These are phyloP conservation scores for Nissolia schottii DNA, from an alignment of 306 rosid species.

Conservation along the genomic window DNA sequence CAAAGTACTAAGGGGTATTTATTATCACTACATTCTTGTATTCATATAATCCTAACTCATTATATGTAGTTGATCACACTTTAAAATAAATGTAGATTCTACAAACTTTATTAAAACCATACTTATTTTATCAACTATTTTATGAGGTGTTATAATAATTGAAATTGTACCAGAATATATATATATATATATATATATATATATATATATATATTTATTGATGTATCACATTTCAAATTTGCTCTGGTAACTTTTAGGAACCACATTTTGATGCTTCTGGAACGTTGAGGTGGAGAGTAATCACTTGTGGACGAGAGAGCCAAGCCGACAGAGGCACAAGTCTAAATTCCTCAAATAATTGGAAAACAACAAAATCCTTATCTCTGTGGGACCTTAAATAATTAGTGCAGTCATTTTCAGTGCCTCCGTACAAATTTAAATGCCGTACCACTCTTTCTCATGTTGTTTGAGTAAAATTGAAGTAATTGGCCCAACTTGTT, in stretches of 20 bases:
- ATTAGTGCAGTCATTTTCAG: constrained; percentile 5
- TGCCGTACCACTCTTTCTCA: constrained; percentile 8
- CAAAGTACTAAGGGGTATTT: no score
- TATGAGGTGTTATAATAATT: no score
- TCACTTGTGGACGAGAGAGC: neutral
- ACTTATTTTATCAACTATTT: no score
- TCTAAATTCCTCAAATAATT: constrained; percentile 28
- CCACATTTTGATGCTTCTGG: neutral
- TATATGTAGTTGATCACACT: no score
- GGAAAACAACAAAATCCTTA: constrained; percentile 25
- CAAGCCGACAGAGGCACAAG: constrained; percentile 4
- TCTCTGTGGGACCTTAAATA: constrained; percentile 25
- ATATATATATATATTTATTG: no score
- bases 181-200: no score
- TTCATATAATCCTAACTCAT: no score
- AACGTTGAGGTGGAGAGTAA: constrained; percentile 3
- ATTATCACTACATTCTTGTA: no score
- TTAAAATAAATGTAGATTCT: no score
- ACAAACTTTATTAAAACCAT: no score
- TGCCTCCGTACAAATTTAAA: constrained; percentile 20
- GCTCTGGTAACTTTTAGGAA: neutral
- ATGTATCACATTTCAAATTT: neutral
- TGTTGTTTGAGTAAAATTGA: neutral
- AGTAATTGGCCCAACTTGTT: neutral
- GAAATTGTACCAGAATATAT: no score